phyloP scores from a whole-genome alignment of 1,284 basidiomycete species.

The Cerioporus squamosus region DNA sequence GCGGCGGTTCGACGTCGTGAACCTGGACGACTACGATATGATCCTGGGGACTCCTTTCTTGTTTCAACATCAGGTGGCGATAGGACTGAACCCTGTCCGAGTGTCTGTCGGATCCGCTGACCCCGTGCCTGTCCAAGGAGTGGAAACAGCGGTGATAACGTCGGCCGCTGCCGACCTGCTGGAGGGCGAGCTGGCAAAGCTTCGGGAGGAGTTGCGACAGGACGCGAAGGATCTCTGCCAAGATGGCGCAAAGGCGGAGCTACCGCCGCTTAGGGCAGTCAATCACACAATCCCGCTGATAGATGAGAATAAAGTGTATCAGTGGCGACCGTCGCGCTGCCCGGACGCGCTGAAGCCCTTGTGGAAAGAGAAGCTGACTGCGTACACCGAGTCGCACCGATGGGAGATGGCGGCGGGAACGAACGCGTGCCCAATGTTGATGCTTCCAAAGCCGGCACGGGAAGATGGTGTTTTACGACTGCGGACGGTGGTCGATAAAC shows the following conservation, averaged over 20 bases:
- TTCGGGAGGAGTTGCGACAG: slow-evolving; percentile 18
- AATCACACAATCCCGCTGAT: slow-evolving; percentile 44
- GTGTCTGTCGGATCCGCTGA: neutral
- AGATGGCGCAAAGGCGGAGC: slow-evolving; percentile 21
- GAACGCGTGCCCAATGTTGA: neutral
- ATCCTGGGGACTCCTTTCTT: slow-evolving; percentile 3
- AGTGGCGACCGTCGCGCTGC: slow-evolving; percentile 34
- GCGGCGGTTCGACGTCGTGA: slow-evolving; percentile 32
- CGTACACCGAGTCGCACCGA: slow-evolving; percentile 24
- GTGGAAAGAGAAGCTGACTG: slow-evolving; percentile 34
- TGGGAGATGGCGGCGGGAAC: neutral
- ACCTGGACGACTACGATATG: neutral
- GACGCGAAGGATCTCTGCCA: slow-evolving; percentile 32
- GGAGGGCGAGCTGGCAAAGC: slow-evolving; percentile 16
- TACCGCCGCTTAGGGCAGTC: slow-evolving; percentile 27
- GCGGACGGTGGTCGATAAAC: slow-evolving; percentile 27
- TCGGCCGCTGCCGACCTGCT: slow-evolving; percentile 20
- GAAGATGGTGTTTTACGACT: slow-evolving; percentile 2
- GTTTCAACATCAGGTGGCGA: neutral
- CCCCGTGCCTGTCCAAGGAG: slow-evolving; percentile 16
- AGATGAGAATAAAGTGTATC: slow-evolving; percentile 35
- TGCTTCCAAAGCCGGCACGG: neutral
- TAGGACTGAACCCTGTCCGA: neutral
- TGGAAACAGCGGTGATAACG: slow-evolving; percentile 5
- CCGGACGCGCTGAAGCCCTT: slow-evolving; percentile 30